Evolutionary conservation across 495 filamentous ascomycete species (phyloP).

Genomic region (Neurospora africana): DNA sequence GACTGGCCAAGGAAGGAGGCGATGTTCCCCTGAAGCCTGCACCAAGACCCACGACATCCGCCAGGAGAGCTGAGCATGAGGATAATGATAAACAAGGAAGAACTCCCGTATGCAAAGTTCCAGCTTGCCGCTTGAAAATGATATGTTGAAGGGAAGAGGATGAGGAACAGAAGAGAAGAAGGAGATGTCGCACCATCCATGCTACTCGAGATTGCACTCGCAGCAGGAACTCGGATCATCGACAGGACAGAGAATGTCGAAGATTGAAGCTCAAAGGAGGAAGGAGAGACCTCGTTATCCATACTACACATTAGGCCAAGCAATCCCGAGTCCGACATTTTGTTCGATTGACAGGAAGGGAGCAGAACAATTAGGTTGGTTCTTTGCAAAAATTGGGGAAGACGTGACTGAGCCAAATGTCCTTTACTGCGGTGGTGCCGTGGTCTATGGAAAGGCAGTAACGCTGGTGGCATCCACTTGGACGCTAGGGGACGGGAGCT

Average conservation of each 20-base stretch:
- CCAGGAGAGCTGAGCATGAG: background rate
- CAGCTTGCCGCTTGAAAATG: background rate
- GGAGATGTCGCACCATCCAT: background rate
- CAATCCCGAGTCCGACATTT: background rate
- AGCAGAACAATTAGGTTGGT: background rate
- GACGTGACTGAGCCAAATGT: background rate
- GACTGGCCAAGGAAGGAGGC: background rate
- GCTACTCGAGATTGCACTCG: background rate
- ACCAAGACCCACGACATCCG: background rate
- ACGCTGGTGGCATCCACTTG: background rate
- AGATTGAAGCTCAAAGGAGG: background rate
- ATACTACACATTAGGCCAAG: background rate
- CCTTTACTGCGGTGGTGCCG: background rate
- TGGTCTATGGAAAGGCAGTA: background rate
- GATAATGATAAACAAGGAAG: background rate
- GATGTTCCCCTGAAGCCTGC: background rate
- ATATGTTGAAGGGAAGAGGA: background rate
- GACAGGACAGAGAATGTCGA: background rate
- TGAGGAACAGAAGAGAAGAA: background rate
- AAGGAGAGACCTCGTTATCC: background rate
- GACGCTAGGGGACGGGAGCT: background rate
- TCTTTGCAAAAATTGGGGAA: background rate
- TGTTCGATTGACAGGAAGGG: background rate
- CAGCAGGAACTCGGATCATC: background rate
- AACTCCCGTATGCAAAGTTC: background rate